Evolutionary conservation across 192 early-diverging fungal species (phyloP).

Genomic region (Umbelopsis ramanniana): DNA sequence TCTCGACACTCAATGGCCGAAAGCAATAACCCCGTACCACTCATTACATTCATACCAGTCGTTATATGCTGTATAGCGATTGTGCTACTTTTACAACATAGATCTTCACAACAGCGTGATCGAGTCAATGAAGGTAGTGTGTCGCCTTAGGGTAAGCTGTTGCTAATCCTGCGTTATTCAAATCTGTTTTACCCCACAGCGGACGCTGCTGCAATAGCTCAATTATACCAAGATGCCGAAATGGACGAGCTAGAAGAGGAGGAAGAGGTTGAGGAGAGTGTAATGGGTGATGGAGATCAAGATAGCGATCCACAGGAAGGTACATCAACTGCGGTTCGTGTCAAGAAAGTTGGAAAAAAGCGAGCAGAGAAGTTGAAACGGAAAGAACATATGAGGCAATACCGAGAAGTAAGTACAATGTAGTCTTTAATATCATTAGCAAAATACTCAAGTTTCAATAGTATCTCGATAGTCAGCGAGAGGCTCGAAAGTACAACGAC

Average conservation of each 20-base stretch:
- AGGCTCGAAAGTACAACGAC: constrained; percentile 25
- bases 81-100: neutral
- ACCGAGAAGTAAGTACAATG: constrained; percentile 28
- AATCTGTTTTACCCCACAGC: neutral
- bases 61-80: constrained; percentile 23
- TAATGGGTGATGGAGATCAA: neutral
- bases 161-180: no score
- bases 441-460: neutral
- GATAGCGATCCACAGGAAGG: constrained; percentile 28
- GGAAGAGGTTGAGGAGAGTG: neutral
- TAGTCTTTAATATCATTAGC: neutral
- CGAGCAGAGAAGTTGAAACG: constrained; percentile 27
- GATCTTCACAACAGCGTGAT: neutral
- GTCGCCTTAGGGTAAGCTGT: no score
- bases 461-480: constrained; percentile 32
- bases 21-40: constrained; percentile 9
- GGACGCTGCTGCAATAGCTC: neutral
- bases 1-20: neutral
- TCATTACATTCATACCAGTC: constrained; percentile 27
- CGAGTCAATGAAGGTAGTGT: constrained; percentile 6
- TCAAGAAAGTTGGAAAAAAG: constrained; percentile 28
- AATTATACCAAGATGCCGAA: constrained; percentile 7
- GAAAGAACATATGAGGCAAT: constrained; percentile 37
- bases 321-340: constrained; percentile 22
- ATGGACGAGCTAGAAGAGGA: neutral